A percentile compares a stretch with the other conserved stretches of the same genome.
These are phyloP conservation scores for Meredithiella fracta DNA, from an alignment of 2,329 filamentous ascomycete species.

Conservation along the genomic window DNA sequence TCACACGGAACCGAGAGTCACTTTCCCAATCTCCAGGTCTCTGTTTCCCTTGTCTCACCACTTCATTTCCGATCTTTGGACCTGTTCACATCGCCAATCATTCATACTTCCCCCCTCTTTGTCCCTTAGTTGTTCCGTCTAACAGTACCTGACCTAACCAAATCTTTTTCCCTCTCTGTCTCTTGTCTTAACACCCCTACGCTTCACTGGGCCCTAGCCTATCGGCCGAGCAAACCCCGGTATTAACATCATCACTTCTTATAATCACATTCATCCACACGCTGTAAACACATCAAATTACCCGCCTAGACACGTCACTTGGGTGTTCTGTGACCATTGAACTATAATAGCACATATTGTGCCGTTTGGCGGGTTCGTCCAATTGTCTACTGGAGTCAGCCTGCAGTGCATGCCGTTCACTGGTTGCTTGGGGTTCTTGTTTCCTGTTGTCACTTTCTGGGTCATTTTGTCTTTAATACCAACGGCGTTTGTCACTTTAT, in stretches of 20 bases:
- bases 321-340: neutral
- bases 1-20: neutral
- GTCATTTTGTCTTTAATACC: too few relatives aligned
- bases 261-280: slow-evolving; percentile 4
- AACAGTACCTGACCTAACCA: neutral
- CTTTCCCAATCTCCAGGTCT: neutral
- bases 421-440: too few relatives aligned
- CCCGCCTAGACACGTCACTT: neutral
- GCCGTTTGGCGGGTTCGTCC: too few relatives aligned
- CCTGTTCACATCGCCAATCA: neutral
- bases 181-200: neutral
- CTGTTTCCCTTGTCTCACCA: neutral
- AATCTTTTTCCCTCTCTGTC: neutral
- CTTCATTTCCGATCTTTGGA: neutral
- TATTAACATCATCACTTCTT: slow-evolving; percentile 4
- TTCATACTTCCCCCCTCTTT: neutral
- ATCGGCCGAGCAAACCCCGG: neutral
- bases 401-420: too few relatives aligned
- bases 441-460: too few relatives aligned
- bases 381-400: too few relatives aligned
- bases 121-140: neutral
- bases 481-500: too few relatives aligned
- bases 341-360: too few relatives aligned
- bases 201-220: neutral
- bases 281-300: neutral